Evolutionary conservation across 1,139 yeast genomes (phyloP).

Genomic region (Kodamaea ohmeri): DNA sequence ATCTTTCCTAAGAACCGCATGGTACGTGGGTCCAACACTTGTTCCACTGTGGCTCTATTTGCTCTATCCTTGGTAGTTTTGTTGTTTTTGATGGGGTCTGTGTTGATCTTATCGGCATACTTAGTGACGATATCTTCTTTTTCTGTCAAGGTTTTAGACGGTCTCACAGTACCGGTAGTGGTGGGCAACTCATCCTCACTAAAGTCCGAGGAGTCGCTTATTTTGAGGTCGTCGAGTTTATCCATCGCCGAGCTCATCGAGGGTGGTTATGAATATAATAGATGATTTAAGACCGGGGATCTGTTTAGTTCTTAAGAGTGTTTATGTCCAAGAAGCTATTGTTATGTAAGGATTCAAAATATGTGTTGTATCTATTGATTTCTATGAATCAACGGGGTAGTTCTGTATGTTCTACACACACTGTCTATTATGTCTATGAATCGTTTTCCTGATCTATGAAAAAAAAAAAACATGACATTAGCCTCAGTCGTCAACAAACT

Average conservation of each 20-base stretch:
- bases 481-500: conserved; percentile 10
- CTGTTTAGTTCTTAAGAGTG: too few relatives aligned
- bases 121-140: conserved; percentile 60
- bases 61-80: conserved; percentile 76
- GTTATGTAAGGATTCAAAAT: too few relatives aligned
- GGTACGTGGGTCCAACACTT: conserved; percentile 93
- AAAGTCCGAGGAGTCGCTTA: conserved; percentile 10
- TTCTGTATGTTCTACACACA: too few relatives aligned
- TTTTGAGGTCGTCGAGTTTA: too few relatives aligned
- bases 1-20: conserved; percentile 76
- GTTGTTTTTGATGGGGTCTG: conserved; percentile 58
- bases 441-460: conserved; percentile 1
- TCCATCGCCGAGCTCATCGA: too few relatives aligned
- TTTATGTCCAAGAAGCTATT: too few relatives aligned
- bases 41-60: conserved; percentile 94
- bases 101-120: conserved; percentile 61
- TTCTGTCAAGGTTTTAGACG: conserved; percentile 31
- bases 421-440: too few relatives aligned
- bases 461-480: conserved; percentile 8
- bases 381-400: too few relatives aligned
- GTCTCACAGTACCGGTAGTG: not conserved
- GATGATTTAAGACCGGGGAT: too few relatives aligned
- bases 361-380: too few relatives aligned
- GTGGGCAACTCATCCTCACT: conserved; percentile 4
- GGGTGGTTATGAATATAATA: too few relatives aligned